A percentile compares a stretch with the other conserved stretches of the same genome.
Conservation (phyloP, 768 basidiomycete species). For the Russula foetens region DNA sequence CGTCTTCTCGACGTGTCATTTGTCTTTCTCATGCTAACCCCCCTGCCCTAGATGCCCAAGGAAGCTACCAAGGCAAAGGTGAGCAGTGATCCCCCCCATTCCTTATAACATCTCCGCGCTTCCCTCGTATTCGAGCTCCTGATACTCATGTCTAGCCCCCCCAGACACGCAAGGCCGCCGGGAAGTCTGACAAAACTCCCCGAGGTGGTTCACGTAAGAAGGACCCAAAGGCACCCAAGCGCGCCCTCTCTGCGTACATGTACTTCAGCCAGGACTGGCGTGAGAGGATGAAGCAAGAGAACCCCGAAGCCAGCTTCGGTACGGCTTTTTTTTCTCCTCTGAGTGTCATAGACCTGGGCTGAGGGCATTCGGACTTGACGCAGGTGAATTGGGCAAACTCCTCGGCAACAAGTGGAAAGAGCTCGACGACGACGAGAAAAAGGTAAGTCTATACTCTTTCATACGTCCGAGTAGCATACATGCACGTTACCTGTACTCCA, state of each 20-base stretch:
- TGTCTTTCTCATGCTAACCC: constrained; percentile 29
- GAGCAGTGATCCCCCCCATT: constrained; percentile 26
- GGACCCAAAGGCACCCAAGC: constrained; percentile 82
- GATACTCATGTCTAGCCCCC: constrained; percentile 13
- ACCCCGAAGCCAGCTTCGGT: constrained; percentile 94
- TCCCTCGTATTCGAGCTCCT: background rate
- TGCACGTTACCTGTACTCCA: background rate
- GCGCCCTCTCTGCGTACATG: constrained; percentile 96
- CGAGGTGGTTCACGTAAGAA: constrained; percentile 51
- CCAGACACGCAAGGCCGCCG: constrained; percentile 63
- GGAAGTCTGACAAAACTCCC: constrained; percentile 56
- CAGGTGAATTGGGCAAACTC: constrained; percentile 90
- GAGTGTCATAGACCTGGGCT: constrained; percentile 3
- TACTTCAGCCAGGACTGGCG: constrained; percentile 97
- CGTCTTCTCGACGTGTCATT: constrained; percentile 34
- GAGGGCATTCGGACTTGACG: constrained; percentile 8
- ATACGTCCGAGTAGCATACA: background rate
- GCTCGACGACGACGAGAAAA: constrained; percentile 84
- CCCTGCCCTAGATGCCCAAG: constrained; percentile 62
- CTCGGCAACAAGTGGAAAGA: constrained; percentile 98
- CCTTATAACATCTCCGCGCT: constrained; percentile 13
- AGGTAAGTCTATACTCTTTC: constrained; percentile 38
- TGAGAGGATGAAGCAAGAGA: constrained; percentile 90
- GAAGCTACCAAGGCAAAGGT: constrained; percentile 66
- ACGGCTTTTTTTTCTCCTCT: constrained; percentile 22